Evolutionary conservation across 495 filamentous ascomycete genomes (phyloP).

Genomic region (Hypoxylon cercidicola): DNA sequence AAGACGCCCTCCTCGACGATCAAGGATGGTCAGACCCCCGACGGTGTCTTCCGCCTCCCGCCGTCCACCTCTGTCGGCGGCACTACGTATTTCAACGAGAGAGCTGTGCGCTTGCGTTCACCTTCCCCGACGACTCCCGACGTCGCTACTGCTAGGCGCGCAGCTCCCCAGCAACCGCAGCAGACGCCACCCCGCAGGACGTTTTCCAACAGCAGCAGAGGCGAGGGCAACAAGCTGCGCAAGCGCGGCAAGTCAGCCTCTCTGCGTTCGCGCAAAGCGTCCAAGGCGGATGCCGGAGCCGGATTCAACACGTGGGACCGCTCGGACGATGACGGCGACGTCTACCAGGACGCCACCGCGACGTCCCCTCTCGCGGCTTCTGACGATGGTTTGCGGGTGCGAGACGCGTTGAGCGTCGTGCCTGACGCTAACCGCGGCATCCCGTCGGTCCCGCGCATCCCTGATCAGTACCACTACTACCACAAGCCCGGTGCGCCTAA

Average conservation of each 20-base stretch:
- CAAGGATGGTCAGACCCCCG: conserved; percentile 26
- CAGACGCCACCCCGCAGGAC: conserved; percentile 11
- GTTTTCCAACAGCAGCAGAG: conserved; percentile 18
- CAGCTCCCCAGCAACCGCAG: conserved; percentile 1
- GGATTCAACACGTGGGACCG: no score
- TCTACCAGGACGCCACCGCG: conserved; percentile 8
- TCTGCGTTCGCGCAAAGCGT: conserved; percentile 19
- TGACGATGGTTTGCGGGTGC: neutral
- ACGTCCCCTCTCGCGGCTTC: neutral
- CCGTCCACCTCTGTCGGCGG: conserved; percentile 34
- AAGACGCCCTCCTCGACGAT: conserved; percentile 36
- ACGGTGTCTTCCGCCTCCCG: conserved; percentile 31
- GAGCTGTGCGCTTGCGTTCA: conserved; percentile 34
- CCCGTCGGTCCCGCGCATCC: conserved; percentile 48
- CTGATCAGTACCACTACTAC: conserved; percentile 43
- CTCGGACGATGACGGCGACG: neutral
- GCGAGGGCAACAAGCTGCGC: conserved; percentile 24
- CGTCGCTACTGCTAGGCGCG: conserved; percentile 3
- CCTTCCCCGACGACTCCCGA: conserved; percentile 30
- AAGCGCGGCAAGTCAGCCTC: conserved; percentile 35
- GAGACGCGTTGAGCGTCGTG: conserved; percentile 43
- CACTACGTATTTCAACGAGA: conserved; percentile 33
- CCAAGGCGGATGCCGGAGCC: neutral
- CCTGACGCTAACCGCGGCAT: conserved; percentile 53
- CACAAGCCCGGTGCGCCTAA: conserved; percentile 18